Evolutionary conservation across 108 stramenopile genomes (phyloP).

Genomic region (Nitzschia inconspicua): DNA sequence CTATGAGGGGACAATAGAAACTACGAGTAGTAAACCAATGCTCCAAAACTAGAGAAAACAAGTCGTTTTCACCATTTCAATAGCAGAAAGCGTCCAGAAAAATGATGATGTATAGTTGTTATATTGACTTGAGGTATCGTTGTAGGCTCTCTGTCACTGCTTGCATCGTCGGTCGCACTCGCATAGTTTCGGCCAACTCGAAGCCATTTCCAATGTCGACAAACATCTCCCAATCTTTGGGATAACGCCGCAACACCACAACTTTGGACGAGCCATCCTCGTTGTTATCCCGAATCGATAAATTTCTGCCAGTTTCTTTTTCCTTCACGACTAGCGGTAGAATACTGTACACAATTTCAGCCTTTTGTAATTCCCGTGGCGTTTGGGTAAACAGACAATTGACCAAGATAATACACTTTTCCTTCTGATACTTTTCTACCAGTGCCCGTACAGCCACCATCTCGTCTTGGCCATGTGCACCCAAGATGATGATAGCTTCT

Average conservation of each 20-base stretch:
- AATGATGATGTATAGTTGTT: neutral
- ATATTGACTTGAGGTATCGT: neutral
- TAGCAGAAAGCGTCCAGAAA: no score
- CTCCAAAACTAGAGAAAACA: no score
- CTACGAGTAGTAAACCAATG: no score
- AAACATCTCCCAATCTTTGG: conserved; percentile 47
- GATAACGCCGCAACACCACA: conserved; percentile 48
- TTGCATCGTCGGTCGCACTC: conserved; percentile 4
- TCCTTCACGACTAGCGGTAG: conserved; percentile 38
- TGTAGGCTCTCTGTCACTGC: neutral
- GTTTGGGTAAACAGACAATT: conserved; percentile 42
- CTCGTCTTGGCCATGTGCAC: conserved; percentile 32
- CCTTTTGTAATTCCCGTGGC: conserved; percentile 34
- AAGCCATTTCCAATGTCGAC: conserved; percentile 50
- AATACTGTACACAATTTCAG: conserved; percentile 43
- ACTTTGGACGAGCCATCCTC: conserved; percentile 23
- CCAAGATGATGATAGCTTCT: conserved; percentile 44
- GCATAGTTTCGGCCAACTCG: conserved; percentile 27
- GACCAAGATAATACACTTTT: conserved; percentile 42
- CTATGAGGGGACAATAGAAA: no score
- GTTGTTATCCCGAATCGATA: no score
- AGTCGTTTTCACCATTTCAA: no score
- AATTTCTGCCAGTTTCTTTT: neutral
- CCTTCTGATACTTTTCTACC: conserved; percentile 19
- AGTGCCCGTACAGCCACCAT: conserved; percentile 42